phyloP scores from a whole-genome alignment of 1,284 basidiomycete species.

The Irpex lacteus region DNA sequence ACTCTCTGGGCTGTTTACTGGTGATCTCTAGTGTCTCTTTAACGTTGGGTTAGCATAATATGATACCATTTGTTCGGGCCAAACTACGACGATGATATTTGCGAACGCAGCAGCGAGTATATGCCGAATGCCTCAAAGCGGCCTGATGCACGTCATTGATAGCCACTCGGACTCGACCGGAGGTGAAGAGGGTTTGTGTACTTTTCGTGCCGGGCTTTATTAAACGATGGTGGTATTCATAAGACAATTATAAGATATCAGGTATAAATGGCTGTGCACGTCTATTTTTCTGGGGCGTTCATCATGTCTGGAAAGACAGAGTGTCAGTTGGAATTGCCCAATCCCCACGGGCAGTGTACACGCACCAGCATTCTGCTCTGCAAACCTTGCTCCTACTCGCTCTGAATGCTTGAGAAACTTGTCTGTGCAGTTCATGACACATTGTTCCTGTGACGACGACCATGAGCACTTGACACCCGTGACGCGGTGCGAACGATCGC shows the following conservation, averaged over 20 bases:
- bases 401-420: conserved; percentile 99
- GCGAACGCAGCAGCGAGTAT: too few species aligned
- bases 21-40: too few species aligned
- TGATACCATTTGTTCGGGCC: too few species aligned
- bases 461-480: conserved; percentile 14
- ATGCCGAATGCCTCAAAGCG: not conserved
- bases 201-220: not conserved
- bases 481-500: not conserved
- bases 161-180: not conserved
- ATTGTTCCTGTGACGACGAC: conserved; percentile 51
- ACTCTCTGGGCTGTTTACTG: too few species aligned
- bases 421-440: conserved; percentile 76
- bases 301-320: conserved; percentile 28
- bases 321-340: not conserved
- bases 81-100: too few species aligned
- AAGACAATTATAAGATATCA: not conserved
- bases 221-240: not conserved
- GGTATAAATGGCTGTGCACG: not conserved
- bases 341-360: conserved; percentile 13
- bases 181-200: not conserved
- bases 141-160: not conserved
- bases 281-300: conserved; percentile 19
- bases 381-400: conserved; percentile 89
- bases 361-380: conserved; percentile 86
- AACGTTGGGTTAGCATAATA: too few species aligned